A percentile compares a stretch with the other conserved stretches of the same genome.
These are phyloP conservation scores for Apiospora marii DNA, from an alignment of 2,329 filamentous ascomycete genomes.

Conservation along the genomic window DNA sequence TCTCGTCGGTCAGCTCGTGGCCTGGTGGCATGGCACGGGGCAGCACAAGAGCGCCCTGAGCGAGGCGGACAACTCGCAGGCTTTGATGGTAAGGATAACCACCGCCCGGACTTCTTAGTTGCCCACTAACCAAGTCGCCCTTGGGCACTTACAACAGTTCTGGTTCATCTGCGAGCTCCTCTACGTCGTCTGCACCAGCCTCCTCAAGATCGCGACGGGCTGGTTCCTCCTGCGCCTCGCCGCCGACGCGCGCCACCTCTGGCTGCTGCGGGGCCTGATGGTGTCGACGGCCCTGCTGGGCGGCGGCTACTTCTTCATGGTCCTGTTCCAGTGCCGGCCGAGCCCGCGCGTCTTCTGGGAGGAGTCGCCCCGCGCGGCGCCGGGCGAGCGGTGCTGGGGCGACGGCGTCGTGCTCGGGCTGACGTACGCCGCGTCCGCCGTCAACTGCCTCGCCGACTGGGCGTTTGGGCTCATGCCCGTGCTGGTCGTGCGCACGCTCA, in stretches of 20 bases:
- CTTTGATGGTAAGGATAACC: conserved; percentile 9
- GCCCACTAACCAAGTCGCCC: too few species aligned
- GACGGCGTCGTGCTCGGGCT: conserved; percentile 23
- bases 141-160: background rate
- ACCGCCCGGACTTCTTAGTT: too few species aligned
- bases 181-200: conserved; percentile 25
- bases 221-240: conserved; percentile 25
- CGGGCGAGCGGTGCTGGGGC: conserved; percentile 22
- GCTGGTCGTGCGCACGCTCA: conserved; percentile 22
- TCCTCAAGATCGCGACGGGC: conserved; percentile 24
- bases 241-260: conserved; percentile 21
- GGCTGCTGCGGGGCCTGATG: conserved; percentile 22
- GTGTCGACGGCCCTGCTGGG: conserved; percentile 19
- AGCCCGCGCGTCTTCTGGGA: conserved; percentile 21
- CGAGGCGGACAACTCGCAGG: background rate
- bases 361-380: conserved; percentile 15
- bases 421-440: conserved; percentile 13
- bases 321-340: conserved; percentile 22
- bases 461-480: conserved; percentile 23
- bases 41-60: background rate
- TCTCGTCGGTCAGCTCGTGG: background rate
- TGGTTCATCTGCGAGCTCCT: conserved; percentile 26
- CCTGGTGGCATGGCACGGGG: background rate
- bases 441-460: conserved; percentile 25
- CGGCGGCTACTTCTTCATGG: conserved; percentile 25